Evolutionary conservation across 208 protist species (phyloP).

Genomic region (Acanthamoeba triangularis): DNA sequence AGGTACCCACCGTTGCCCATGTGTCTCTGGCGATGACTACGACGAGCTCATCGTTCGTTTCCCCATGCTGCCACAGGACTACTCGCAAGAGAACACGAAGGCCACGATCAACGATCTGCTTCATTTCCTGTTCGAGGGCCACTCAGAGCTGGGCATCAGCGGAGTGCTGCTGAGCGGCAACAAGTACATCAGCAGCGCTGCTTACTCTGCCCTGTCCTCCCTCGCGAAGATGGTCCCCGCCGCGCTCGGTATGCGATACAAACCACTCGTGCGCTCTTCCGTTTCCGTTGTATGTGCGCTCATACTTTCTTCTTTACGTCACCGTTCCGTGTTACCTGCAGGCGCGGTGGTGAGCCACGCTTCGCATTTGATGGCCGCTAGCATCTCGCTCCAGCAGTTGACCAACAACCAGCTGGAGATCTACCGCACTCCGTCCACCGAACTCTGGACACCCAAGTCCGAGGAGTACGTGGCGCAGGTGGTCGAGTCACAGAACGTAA

Average conservation of each 20-base stretch:
- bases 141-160: conserved; percentile 28
- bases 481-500: conserved; percentile 38
- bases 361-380: conserved; percentile 34
- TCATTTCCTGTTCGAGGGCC: conserved; percentile 49
- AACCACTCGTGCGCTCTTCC: background rate
- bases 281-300: background rate
- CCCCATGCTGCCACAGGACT: background rate
- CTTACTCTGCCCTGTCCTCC: conserved; percentile 28
- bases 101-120: conserved; percentile 16
- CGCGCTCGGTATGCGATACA: background rate
- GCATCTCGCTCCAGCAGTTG: conserved; percentile 19
- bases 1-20: background rate
- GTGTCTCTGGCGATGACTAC: background rate
- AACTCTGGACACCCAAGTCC: conserved; percentile 59
- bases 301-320: too few species aligned
- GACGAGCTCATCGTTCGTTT: background rate
- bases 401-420: conserved; percentile 58
- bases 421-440: conserved; percentile 43
- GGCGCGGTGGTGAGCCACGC: background rate
- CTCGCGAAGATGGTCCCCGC: conserved; percentile 18
- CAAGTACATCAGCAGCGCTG: background rate
- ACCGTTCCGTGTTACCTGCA: background rate
- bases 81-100: conserved; percentile 19
- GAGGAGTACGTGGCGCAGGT: conserved; percentile 60
- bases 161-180: conserved; percentile 52